phyloP scores from a whole-genome alignment of 2,329 filamentous ascomycete species.

The Claviceps pazoutovae region DNA sequence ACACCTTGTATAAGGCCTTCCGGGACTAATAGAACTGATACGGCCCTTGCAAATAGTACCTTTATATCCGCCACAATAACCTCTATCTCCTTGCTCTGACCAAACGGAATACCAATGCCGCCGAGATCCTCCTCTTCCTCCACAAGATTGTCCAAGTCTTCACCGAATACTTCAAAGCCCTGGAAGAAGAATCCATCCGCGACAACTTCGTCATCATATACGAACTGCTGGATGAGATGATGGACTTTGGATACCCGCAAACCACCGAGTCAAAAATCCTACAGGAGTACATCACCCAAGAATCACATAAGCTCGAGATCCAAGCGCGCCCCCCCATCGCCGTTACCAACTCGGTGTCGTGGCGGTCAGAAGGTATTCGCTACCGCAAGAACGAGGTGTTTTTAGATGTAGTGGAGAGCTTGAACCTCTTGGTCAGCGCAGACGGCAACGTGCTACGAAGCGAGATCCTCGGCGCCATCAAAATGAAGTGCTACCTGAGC shows the following conservation, averaged over 20 bases:
- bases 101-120: conserved; percentile 97
- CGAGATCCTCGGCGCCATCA: conserved; percentile 91
- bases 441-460: conserved; percentile 92
- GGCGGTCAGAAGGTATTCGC: conserved; percentile 93
- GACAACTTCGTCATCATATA: conserved; percentile 99
- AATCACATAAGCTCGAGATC: conserved; percentile 95
- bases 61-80: conserved; percentile 99
- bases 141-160: conserved; percentile 98
- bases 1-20: neutral
- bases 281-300: conserved; percentile 98
- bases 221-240: conserved; percentile 98
- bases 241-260: conserved; percentile 99
- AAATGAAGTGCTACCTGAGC: conserved; percentile 99
- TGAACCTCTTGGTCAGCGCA: conserved; percentile 88
- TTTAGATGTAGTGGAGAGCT: conserved; percentile 88
- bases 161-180: conserved; percentile 98
- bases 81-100: conserved; percentile 95
- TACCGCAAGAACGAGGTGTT: conserved; percentile 99
- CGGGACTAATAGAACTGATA: neutral
- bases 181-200: conserved; percentile 96
- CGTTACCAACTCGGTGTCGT: conserved; percentile 94
- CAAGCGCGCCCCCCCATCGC: conserved; percentile 93
- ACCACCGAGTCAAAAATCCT: conserved; percentile 97
- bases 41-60: conserved; percentile 46
- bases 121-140: conserved; percentile 94